These are phyloP conservation scores for Sugiyamaella mastotermitis DNA, from an alignment of 805 yeast genomes.

Conservation along the genomic window DNA sequence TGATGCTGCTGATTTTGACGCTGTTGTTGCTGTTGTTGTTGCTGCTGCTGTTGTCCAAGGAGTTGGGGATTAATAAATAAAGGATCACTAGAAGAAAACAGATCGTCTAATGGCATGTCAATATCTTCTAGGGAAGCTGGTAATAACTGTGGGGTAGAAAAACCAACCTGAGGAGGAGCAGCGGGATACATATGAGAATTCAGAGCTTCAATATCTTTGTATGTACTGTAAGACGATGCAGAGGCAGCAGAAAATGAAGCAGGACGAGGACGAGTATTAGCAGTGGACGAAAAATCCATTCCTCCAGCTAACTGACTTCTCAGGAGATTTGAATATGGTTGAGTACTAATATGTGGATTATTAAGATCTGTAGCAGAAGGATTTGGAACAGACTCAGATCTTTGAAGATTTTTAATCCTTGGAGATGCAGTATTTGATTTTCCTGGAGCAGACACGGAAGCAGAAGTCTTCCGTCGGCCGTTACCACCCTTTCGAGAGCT, in stretches of 20 bases:
- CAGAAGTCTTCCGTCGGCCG: conserved; percentile 1
- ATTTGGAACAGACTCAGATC: background rate
- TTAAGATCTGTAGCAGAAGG: background rate
- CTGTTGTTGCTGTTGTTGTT: conserved; percentile 3
- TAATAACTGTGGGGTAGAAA: conserved; percentile 71
- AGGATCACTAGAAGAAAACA: conserved; percentile 30
- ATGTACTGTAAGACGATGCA: conserved; percentile 52
- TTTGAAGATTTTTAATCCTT: no score
- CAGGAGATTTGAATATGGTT: conserved; percentile 16
- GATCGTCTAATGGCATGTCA: conserved; percentile 67
- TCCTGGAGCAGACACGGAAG: conserved; percentile 3
- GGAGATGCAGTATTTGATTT: conserved; percentile 6
- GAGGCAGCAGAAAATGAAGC: conserved; percentile 62
- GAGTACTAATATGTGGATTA: conserved; percentile 4
- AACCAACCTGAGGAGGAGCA: conserved; percentile 66
- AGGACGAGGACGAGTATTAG: conserved; percentile 17
- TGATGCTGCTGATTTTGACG: conserved; percentile 3
- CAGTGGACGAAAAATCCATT: background rate
- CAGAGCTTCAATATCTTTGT: conserved; percentile 33
- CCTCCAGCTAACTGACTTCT: conserved; percentile 11
- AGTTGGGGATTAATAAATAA: conserved; percentile 24
- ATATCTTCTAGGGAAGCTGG: conserved; percentile 43
- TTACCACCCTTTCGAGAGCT: background rate
- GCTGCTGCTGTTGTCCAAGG: conserved; percentile 10
- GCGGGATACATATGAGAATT: conserved; percentile 14